phyloP scores from a whole-genome alignment of 345 rosid species.

The Arabidopsis suecica region DNA sequence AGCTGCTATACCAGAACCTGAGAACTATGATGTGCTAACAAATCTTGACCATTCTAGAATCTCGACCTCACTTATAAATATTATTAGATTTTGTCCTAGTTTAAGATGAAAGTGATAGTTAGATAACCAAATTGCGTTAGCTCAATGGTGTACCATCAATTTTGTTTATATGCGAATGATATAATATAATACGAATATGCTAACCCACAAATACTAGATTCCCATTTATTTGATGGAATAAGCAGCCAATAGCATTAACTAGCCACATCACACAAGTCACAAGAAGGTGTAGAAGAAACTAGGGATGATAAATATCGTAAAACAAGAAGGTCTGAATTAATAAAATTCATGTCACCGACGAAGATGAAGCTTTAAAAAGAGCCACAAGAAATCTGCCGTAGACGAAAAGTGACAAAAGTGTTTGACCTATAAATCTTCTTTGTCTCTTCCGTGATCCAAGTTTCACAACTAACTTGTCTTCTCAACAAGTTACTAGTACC shows the following conservation, averaged over 20 bases:
- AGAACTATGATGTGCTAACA: slow-evolving; percentile 28
- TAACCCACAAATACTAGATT: slow-evolving; percentile 23
- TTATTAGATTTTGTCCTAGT: slow-evolving; percentile 15
- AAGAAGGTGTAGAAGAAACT: slow-evolving; percentile 18
- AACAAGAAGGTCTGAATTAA: background rate
- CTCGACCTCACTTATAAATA: slow-evolving; percentile 8
- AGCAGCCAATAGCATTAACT: slow-evolving; percentile 3
- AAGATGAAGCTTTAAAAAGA: slow-evolving; percentile 40
- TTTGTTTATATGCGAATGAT: slow-evolving; percentile 3
- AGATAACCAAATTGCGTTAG: slow-evolving; percentile 38
- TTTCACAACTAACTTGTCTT: slow-evolving; percentile 37
- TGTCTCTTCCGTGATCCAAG: slow-evolving; percentile 43
- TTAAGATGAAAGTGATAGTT: slow-evolving; percentile 38
- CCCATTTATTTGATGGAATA: background rate
- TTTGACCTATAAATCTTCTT: slow-evolving; percentile 26
- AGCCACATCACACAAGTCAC: slow-evolving; percentile 13
- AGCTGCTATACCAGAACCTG: slow-evolving; percentile 34
- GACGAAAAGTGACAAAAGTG: slow-evolving; percentile 43
- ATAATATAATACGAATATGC: slow-evolving; percentile 35
- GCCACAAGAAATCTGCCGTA: slow-evolving; percentile 41
- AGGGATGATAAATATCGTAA: slow-evolving; percentile 6
- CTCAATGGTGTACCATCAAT: slow-evolving; percentile 18
- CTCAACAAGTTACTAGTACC: slow-evolving; percentile 18
- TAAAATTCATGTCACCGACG: slow-evolving; percentile 41
- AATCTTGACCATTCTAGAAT: slow-evolving; percentile 21